Percentiles rank a stretch among this genome's conserved stretches.
These are phyloP conservation scores for Eleusine coracana DNA, from an alignment of 176 grass and related monocot species.

Conservation along the genomic window DNA sequence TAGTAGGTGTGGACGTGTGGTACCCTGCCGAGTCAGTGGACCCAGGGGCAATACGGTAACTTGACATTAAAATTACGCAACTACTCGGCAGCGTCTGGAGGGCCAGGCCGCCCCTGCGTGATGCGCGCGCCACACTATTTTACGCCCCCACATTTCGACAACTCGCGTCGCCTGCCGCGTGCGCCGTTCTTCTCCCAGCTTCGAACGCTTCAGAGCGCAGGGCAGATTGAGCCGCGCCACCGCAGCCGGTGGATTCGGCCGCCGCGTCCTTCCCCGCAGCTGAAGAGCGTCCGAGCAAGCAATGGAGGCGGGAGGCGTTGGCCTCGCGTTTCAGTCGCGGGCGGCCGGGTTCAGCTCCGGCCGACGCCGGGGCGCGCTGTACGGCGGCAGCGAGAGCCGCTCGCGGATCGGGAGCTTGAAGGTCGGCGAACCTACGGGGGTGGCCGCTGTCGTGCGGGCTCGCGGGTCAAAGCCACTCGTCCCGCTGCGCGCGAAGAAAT, in stretches of 20 bases:
- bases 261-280: constrained; percentile 11
- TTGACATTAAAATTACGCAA: constrained; percentile 34
- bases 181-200: background rate
- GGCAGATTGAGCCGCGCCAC: background rate
- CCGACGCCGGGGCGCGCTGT: constrained; percentile 23
- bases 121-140: constrained; percentile 6
- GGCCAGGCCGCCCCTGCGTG: background rate
- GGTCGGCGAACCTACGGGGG: constrained; percentile 11
- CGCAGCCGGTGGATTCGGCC: constrained; percentile 5
- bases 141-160: constrained; percentile 35
- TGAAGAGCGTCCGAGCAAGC: background rate
- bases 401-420: constrained; percentile 16
- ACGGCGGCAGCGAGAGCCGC: background rate
- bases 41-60: constrained; percentile 24
- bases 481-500: constrained; percentile 53
- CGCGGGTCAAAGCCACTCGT: constrained; percentile 44
- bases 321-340: constrained; percentile 40
- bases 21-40: background rate
- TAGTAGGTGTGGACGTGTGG: background rate
- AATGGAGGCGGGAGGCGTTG: constrained; percentile 48
- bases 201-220: no score
- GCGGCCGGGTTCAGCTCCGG: constrained; percentile 46
- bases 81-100: constrained; percentile 51
- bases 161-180: background rate
- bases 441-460: constrained; percentile 29